Conservation (phyloP, 441 rosid species). For the Adansonia gregorii region DNA sequence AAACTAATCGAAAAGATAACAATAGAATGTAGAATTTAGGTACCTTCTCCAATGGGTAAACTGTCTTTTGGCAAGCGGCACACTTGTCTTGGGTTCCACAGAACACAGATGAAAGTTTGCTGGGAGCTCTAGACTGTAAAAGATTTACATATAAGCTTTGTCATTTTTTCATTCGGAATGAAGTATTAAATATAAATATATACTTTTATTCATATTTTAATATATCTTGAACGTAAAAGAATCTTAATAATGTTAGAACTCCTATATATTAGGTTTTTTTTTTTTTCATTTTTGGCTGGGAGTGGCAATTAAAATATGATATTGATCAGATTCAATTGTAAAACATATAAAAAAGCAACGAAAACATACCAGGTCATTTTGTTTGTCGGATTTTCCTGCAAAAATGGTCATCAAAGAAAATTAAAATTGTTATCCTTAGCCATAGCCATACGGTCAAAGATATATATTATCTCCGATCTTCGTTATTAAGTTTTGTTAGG, state of each 20-base stretch:
- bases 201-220: no score
- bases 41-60: constrained; percentile 95
- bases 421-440: background rate
- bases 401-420: constrained; percentile 1
- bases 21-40: background rate
- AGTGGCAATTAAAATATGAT: background rate
- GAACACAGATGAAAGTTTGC: constrained; percentile 83
- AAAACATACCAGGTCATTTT: constrained; percentile 55
- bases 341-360: background rate
- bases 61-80: constrained; percentile 81
- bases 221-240: no score
- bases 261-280: background rate
- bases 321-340: background rate
- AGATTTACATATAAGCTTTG: background rate
- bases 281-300: background rate
- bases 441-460: background rate
- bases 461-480: no score
- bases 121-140: constrained; percentile 70
- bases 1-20: background rate
- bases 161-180: background rate
- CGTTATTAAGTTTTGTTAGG: no score
- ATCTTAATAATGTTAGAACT: no score
- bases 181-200: no score
- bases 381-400: constrained; percentile 70
- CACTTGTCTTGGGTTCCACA: constrained; percentile 97